These are phyloP conservation scores for Adansonia grandidieri DNA, from an alignment of 441 rosid genomes.

Conservation along the genomic window DNA sequence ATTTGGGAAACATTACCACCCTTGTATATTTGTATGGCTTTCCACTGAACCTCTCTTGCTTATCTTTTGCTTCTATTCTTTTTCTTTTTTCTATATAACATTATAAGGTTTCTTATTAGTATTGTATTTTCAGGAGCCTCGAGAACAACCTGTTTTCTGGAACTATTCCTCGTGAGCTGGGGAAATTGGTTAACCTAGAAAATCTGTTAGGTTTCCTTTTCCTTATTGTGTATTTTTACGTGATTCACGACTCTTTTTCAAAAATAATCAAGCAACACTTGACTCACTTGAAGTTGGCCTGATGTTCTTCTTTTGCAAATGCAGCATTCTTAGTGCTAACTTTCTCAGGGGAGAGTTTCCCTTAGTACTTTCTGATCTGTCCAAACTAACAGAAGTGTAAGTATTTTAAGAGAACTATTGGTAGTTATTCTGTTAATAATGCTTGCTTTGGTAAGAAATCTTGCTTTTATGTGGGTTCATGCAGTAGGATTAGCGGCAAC, in stretches of 20 bases:
- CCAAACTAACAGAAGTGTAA: slow-evolving; percentile 42
- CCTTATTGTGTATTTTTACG: background rate
- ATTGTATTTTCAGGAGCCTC: slow-evolving; percentile 38
- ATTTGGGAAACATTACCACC: slow-evolving; percentile 40
- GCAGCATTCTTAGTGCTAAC: slow-evolving; percentile 39
- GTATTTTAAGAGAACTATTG: background rate
- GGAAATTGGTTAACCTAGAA: slow-evolving; percentile 43
- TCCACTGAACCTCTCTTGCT: background rate
- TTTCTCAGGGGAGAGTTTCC: slow-evolving; percentile 40
- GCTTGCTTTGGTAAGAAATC: background rate
- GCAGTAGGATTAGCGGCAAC: slow-evolving; percentile 48
- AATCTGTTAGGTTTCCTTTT: slow-evolving; percentile 37
- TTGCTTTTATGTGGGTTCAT: slow-evolving; percentile 18
- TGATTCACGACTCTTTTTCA: background rate
- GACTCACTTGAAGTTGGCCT: background rate
- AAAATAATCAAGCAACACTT: background rate
- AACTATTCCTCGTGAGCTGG: slow-evolving; percentile 48
- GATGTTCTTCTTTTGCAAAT: background rate
- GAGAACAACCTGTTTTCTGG: slow-evolving; percentile 54
- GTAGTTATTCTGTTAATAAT: background rate
- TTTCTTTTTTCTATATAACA: background rate
- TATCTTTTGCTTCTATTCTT: background rate
- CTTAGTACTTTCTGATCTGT: slow-evolving; percentile 23
- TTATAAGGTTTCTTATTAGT: background rate
- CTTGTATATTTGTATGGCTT: slow-evolving; percentile 40